Conservation (phyloP, 2,329 filamentous ascomycete genomes). For the Botryotinia globosa region DNA sequence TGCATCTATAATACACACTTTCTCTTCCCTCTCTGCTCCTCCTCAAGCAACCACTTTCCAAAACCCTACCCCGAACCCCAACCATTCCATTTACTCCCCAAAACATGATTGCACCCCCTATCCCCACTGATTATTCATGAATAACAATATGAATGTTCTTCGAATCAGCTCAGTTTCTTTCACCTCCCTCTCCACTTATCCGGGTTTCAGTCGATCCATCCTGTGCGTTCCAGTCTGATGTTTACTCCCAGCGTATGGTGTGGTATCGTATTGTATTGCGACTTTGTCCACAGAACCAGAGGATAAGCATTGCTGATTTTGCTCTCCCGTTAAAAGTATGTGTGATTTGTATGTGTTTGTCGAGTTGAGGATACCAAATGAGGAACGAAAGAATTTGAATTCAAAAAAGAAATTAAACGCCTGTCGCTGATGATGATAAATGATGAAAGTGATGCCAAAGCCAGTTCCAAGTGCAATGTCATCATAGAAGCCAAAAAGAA, state of each 20-base stretch:
- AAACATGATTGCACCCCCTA: constrained; percentile 4
- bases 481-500: constrained; percentile 15
- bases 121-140: not conserved
- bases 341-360: constrained; percentile 6
- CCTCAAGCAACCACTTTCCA: not conserved
- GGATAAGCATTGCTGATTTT: not conserved
- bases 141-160: not conserved
- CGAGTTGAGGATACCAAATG: constrained; percentile 7
- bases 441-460: constrained; percentile 16
- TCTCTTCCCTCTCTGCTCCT: constrained; percentile 6
- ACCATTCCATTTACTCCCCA: constrained; percentile 4
- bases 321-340: not conserved
- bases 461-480: constrained; percentile 17
- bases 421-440: constrained; percentile 18
- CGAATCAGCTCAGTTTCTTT: not conserved
- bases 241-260: not conserved
- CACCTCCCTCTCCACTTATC: not conserved
- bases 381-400: constrained; percentile 16
- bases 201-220: not conserved
- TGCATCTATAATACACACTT: constrained; percentile 16
- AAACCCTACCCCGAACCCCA: not conserved
- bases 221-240: constrained; percentile 7
- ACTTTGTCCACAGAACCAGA: not conserved
- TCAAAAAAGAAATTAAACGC: constrained; percentile 16
- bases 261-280: not conserved